Evolutionary conservation across 2,329 filamentous ascomycete genomes (phyloP).

Genomic region (Endothia cerciana): DNA sequence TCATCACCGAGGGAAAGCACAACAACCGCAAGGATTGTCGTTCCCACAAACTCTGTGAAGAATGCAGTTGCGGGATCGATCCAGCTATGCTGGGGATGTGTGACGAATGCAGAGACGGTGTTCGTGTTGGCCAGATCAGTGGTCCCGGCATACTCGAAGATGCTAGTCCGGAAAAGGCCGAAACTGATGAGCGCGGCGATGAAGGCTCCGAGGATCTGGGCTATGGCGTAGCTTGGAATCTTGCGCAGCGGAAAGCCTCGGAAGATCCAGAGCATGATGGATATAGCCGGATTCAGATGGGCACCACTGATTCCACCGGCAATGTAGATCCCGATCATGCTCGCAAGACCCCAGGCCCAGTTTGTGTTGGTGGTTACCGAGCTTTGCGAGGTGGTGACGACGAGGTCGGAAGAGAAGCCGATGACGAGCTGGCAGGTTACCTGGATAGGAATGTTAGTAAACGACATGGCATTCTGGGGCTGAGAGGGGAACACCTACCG

Average conservation of each 20-base stretch:
- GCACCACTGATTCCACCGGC: constrained; percentile 52
- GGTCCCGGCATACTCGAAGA: constrained; percentile 34
- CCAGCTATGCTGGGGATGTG: constrained; percentile 45
- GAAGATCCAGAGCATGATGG: constrained; percentile 50
- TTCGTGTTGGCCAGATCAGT: constrained; percentile 35
- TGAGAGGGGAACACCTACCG: constrained; percentile 36
- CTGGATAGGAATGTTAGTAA: not conserved
- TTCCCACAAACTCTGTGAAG: constrained; percentile 52
- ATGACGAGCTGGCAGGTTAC: constrained; percentile 40
- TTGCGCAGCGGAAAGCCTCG: constrained; percentile 57
- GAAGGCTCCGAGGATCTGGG: constrained; percentile 57
- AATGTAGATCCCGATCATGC: constrained; percentile 55
- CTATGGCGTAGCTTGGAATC: constrained; percentile 52
- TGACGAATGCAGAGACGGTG: constrained; percentile 46
- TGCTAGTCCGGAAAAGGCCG: constrained; percentile 45
- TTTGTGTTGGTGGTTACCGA: constrained; percentile 45
- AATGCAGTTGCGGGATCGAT: constrained; percentile 45
- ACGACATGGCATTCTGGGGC: not conserved
- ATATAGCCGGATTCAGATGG: constrained; percentile 49
- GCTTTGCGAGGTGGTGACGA: constrained; percentile 41
- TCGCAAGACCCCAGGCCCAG: constrained; percentile 57
- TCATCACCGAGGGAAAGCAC: constrained; percentile 51
- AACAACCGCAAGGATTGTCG: constrained; percentile 44
- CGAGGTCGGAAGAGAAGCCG: constrained; percentile 54
- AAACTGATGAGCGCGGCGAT: constrained; percentile 51